Base-by-base conservation (phyloP, 1,139 yeast genomes). In the Geotrichum klebahnii region DNA sequence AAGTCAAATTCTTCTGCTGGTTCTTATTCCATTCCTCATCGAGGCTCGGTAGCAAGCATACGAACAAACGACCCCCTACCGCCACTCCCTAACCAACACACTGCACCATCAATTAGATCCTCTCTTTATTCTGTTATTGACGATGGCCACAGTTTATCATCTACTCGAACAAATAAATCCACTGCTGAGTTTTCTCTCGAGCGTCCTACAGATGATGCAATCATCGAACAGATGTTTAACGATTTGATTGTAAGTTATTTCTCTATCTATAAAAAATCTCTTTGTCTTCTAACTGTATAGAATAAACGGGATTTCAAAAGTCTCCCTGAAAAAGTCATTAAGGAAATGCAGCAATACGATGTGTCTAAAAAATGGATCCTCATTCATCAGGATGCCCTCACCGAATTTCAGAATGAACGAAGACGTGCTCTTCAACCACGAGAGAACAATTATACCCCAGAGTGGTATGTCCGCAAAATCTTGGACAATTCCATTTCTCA, bases 281-380 rank as follows among this genome's bases (percentile, higher is more conserved):
- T 17, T 26, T 12, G 10, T 12, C 26, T 19, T 28, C 47, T 35
- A 26, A 32, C 41, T 19, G 19, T 37, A 17, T 46, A 86, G 89
- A 84, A 82, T 53, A 83, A 84, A 61, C 77, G 97, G 61, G 95
- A 89, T 64, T 84, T 87, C 66, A 81, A 82, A 59, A 79, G 85
- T 50, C 73, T 89, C 45, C 95, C 96, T 0, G 79, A 79, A 24
- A 80, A 78, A 53, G 95, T 95, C 8, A 83, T 83, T 57, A 78
- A 75, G 55, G 95, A 87, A 64, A 81, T 92, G 84, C 73, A 81
- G 61, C 79, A 78, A 57, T 89, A 85, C 62, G 79, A 84, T 39
- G 72, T 80, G 0, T 86, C 84, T 49, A 87, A 89, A 60, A 92
- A 92, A 67, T 88, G 97, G 96, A 81, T 86, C 82, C 75, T 92